Percentiles rank a stretch among this genome's conserved stretches.
phyloP scores from a whole-genome alignment of 1,139 yeast genomes.

The Kurtzmaniella quercitrusa region DNA sequence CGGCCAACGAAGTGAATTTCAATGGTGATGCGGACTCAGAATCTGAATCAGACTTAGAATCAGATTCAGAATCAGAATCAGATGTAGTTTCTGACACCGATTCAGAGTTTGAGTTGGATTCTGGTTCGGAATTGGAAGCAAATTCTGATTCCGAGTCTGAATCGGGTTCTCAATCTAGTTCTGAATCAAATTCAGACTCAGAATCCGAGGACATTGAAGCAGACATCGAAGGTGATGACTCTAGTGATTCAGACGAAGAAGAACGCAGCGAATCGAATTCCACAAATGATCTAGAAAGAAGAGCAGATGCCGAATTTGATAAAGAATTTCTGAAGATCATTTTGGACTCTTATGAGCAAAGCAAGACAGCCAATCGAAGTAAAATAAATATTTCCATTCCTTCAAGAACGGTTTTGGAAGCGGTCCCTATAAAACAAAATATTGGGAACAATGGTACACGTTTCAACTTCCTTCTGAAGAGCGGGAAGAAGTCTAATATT shows the following conservation, averaged over 20 bases:
- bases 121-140: slow-evolving; percentile 8
- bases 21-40: slow-evolving; percentile 17
- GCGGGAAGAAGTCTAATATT: slow-evolving; percentile 44
- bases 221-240: slow-evolving; percentile 19
- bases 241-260: slow-evolving; percentile 17
- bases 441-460: slow-evolving; percentile 6
- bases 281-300: slow-evolving; percentile 29
- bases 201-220: slow-evolving; percentile 15
- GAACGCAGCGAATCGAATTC: slow-evolving; percentile 14
- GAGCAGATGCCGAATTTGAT: slow-evolving; percentile 50
- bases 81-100: not conserved
- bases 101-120: slow-evolving; percentile 4
- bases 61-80: slow-evolving; percentile 9
- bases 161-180: too few species aligned
- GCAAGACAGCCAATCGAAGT: slow-evolving; percentile 14
- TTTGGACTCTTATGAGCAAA: slow-evolving; percentile 42
- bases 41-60: slow-evolving; percentile 17
- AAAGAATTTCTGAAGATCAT: slow-evolving; percentile 49
- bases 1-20: slow-evolving; percentile 15
- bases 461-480: slow-evolving; percentile 51
- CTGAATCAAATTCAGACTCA: not conserved
- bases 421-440: not conserved
- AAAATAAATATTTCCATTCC: slow-evolving; percentile 22
- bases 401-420: slow-evolving; percentile 9
- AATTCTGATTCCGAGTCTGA: slow-evolving; percentile 11